Evolutionary conservation across 129 eudicot species (phyloP), one percentile per base, ranked within the genome.

Genomic region (Calendula officinalis): DNA sequence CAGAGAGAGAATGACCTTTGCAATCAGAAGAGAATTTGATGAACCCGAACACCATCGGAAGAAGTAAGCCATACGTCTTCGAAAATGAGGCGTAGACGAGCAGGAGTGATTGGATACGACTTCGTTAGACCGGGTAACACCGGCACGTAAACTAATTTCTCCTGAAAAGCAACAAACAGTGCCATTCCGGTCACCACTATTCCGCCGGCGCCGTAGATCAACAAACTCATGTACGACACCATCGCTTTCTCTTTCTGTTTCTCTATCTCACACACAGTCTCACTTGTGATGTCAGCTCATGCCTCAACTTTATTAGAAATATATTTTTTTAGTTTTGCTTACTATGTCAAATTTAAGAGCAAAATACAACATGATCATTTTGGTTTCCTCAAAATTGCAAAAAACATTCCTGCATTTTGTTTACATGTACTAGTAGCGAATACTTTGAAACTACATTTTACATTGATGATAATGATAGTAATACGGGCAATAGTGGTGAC

Each of bases 1-100:
- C 30, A 22, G 2, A 40, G 8, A 22, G 56, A 61, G 63, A 17
- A 5, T 30, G 30, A 91, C 98, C 98, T 83, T 56, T 77, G 72
- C 72, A 80, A 55, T 92, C 82, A 15, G 91, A 85, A 13, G 79
- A 66, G 75, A 85, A 78, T 72, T 81, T 92, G 76, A 88, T 88
- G 82, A 92, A 81, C 99, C 98, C 89, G 86, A 50, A 92, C 87
- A 12, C 96, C 95, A 55, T 92, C 98, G 62, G 91, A 79, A 35
- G 99, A 92, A 67, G 82, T 79, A 50, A 88, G 98, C 98, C 96
- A 92, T 5, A 92, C 89, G 57, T 88, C 98, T 54, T 92, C 87
- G 65, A 77, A 88, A 9, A 69, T 8, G 62, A 91, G 85, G n/a
- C 86, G 89, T 11, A 88, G 80, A 10, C 91, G 86, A 45, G 83